Percentiles rank a stretch among this genome's conserved stretches.
phyloP scores from a whole-genome alignment of 2,329 filamentous ascomycete species.

The Alternaria sp. region DNA sequence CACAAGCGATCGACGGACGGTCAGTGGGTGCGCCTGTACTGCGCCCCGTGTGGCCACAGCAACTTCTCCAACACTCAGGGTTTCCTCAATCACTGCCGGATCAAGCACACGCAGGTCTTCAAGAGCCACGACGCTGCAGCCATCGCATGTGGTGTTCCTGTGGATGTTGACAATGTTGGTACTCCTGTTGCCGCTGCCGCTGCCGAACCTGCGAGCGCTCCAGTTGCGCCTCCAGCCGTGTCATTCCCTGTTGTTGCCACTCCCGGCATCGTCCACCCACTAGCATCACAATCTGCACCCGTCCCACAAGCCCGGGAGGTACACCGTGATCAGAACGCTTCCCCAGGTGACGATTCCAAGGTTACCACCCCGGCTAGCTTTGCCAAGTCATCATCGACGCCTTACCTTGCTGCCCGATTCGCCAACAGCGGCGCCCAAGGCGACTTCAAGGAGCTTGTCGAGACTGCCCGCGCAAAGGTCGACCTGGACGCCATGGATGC shows the following conservation, averaged over 20 bases:
- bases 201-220: constrained; percentile 37
- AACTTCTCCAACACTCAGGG: constrained; percentile 97
- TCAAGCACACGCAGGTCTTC: constrained; percentile 90
- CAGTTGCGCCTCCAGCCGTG: constrained; percentile 37
- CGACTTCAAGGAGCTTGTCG: constrained; percentile 46
- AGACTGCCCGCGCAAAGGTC: constrained; percentile 44
- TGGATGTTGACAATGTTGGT: constrained; percentile 69
- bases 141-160: constrained; percentile 80
- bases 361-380: constrained; percentile 32
- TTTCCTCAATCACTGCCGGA: constrained; percentile 99
- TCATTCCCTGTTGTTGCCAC: constrained; percentile 35
- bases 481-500: constrained; percentile 45
- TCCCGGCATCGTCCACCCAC: constrained; percentile 45
- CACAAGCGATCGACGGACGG: constrained; percentile 84
- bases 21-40: constrained; percentile 86
- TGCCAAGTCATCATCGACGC: constrained; percentile 49
- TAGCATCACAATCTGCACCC: constrained; percentile 37
- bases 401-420: constrained; percentile 50
- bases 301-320: constrained; percentile 38
- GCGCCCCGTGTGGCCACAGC: constrained; percentile 81
- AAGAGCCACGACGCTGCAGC: constrained; percentile 96
- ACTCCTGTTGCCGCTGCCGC: constrained; percentile 42
- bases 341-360: constrained; percentile 24
- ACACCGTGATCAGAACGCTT: constrained; percentile 35
- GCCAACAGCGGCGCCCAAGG: constrained; percentile 52